A percentile compares a stretch with the other conserved stretches of the same genome.
phyloP scores from a whole-genome alignment of 2,329 filamentous ascomycete genomes.

The Epichloe typhina region DNA sequence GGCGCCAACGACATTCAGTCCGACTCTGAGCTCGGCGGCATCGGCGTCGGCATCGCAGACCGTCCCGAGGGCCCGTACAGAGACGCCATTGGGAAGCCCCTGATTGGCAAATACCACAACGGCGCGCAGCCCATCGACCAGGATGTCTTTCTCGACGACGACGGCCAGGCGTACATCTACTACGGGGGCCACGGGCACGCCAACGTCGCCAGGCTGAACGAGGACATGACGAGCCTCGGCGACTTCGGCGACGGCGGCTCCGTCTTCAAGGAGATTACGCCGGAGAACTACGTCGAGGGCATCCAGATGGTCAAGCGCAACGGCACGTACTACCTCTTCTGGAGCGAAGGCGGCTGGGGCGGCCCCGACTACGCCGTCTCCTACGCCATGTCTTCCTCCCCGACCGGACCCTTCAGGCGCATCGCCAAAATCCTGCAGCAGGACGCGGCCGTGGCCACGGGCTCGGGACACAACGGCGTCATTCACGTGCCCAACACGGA shows the following conservation, averaged over 20 bases:
- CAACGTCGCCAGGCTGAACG: constrained; percentile 29
- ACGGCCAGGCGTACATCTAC: constrained; percentile 29
- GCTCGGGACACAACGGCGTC: no score
- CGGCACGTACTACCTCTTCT: no score
- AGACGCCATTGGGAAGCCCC: constrained; percentile 20
- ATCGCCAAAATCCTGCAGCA: no score
- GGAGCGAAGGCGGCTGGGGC: no score
- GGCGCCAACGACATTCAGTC: constrained; percentile 33
- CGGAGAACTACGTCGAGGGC: no score
- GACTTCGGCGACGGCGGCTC: constrained; percentile 23
- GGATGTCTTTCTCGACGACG: constrained; percentile 27
- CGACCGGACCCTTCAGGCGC: no score
- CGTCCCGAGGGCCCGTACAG: constrained; percentile 21
- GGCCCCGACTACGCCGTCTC: no score
- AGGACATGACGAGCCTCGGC: constrained; percentile 28
- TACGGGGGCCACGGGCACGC: constrained; percentile 24
- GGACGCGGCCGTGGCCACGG: no score
- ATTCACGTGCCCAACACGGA: no score
- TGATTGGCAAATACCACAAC: constrained; percentile 25
- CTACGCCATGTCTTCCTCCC: no score
- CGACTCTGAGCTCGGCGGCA: constrained; percentile 23
- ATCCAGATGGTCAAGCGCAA: no score
- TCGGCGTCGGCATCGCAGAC: constrained; percentile 22
- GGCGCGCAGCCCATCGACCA: constrained; percentile 33
- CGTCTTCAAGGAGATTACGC: no score